Base-by-base conservation (phyloP, 306 rosid genomes). In the Arachis stenosperma region DNA sequence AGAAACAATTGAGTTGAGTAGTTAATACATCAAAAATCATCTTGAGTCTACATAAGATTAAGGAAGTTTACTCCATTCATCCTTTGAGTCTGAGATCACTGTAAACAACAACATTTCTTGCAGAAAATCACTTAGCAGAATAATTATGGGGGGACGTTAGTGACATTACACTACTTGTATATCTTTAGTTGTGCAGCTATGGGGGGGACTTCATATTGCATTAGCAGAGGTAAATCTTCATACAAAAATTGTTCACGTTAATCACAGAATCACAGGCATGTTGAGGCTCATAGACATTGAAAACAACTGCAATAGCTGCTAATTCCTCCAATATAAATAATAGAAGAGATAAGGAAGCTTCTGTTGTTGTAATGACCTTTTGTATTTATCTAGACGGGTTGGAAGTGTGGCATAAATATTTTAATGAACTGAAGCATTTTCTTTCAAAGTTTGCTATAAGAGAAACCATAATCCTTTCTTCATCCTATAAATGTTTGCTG, bases 371-470 rank as follows among this genome's bases (percentile, higher is more conserved):
- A 43, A 62, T 47, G 69, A 13, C 1, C 14, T 65, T 73, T 43
- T 54, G 51, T 60, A 17, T 78, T 67, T 64, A 74, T 70, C 75
- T 43, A 33, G 9, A 54, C 33, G 60, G 46, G 17, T 60, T 9
- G 41, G 47, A 50, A 39, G 52, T 64, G 37, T 5, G 36, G 27
- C 80, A 79, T 46, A 29, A 71, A 61, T 33, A 29, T 41, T 56
- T 17, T 58, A 58, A 13, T 68, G 11, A 61, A 40, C 29, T 66
- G 14, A 46, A 6, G 10, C 6, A 36, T 48, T 71, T 55, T 54
- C 59, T 71, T 39, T 72, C 30, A 8, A 59, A 40, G 73, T 55
- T 29, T 54, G 68, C 61, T 66, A 68, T 55, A 75, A 70, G 29
- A 65, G 30, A 65, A 66, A 56, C 72, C 74, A 40, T 17, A 55